Evolutionary conservation across 73 alveolate species (phyloP).

Genomic region (Tetrahymena elliotti): DNA sequence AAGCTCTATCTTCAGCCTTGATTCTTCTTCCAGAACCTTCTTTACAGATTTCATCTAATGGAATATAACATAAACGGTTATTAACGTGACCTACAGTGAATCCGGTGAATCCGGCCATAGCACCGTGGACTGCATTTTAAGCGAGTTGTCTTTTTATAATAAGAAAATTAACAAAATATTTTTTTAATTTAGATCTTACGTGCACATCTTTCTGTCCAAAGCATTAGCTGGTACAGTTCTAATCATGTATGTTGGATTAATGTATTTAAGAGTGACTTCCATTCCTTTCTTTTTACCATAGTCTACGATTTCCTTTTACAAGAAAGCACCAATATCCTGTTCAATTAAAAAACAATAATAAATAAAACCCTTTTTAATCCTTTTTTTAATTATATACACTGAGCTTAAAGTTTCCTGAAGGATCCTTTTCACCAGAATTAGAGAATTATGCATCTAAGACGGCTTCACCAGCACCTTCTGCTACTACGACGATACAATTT

Average conservation of each 20-base stretch:
- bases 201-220: constrained; percentile 92
- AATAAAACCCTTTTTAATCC: constrained; percentile 53
- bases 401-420: constrained; percentile 73
- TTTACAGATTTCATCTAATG: constrained; percentile 6
- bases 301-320: constrained; percentile 77
- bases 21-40: background rate
- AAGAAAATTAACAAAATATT: constrained; percentile 60
- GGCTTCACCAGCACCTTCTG: constrained; percentile 79
- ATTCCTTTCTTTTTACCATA: constrained; percentile 55
- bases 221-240: constrained; percentile 96
- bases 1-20: background rate
- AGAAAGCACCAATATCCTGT: constrained; percentile 84
- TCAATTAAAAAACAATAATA: constrained; percentile 10
- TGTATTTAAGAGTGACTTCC: constrained; percentile 69
- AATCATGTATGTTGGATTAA: constrained; percentile 98
- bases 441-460: constrained; percentile 63
- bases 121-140: constrained; percentile 69
- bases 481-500: constrained; percentile 62
- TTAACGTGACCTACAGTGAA: constrained; percentile 82
- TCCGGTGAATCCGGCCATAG: constrained; percentile 85
- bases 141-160: constrained; percentile 35
- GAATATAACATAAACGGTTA: constrained; percentile 63
- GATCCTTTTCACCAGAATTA: constrained; percentile 61
- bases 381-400: constrained; percentile 57
- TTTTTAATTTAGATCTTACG: constrained; percentile 46